A percentile compares a stretch with the other conserved stretches of the same genome.
phyloP scores from a whole-genome alignment of 2,329 filamentous ascomycete genomes.

The Sordariomycetes sp. region DNA sequence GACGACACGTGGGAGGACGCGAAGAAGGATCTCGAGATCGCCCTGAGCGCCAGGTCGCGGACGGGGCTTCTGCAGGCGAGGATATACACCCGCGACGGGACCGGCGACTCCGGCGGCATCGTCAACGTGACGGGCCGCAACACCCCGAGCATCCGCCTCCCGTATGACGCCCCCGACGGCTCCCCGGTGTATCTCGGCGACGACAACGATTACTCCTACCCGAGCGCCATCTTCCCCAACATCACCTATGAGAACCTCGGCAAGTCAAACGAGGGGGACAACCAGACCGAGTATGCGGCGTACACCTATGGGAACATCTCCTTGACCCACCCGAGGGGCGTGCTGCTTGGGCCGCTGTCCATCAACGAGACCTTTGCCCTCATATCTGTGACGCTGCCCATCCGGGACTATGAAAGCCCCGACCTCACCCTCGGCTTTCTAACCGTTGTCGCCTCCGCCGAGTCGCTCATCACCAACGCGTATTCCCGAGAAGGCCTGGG shows the following conservation, averaged over 20 bases:
- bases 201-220: constrained; percentile 62
- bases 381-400: constrained; percentile 70
- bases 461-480: constrained; percentile 51
- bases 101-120: constrained; percentile 43
- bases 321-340: constrained; percentile 39
- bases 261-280: constrained; percentile 27
- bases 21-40: constrained; percentile 56
- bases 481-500: constrained; percentile 60
- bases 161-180: constrained; percentile 49
- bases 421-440: constrained; percentile 70
- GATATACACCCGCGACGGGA: constrained; percentile 61
- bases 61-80: constrained; percentile 56
- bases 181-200: constrained; percentile 50
- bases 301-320: constrained; percentile 39
- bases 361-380: constrained; percentile 66
- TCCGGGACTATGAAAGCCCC: constrained; percentile 54
- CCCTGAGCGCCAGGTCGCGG: constrained; percentile 50
- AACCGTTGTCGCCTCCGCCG: constrained; percentile 64
- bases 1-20: constrained; percentile 52
- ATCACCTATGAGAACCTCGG: constrained; percentile 51
- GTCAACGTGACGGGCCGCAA: constrained; percentile 51
- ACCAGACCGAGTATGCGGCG: constrained; percentile 32
- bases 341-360: constrained; percentile 68
- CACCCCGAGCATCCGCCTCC: constrained; percentile 44
- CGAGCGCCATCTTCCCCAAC: constrained; percentile 65